Evolutionary conservation across 129 eudicot species (phyloP).

Genomic region (Lactuca saligna): DNA sequence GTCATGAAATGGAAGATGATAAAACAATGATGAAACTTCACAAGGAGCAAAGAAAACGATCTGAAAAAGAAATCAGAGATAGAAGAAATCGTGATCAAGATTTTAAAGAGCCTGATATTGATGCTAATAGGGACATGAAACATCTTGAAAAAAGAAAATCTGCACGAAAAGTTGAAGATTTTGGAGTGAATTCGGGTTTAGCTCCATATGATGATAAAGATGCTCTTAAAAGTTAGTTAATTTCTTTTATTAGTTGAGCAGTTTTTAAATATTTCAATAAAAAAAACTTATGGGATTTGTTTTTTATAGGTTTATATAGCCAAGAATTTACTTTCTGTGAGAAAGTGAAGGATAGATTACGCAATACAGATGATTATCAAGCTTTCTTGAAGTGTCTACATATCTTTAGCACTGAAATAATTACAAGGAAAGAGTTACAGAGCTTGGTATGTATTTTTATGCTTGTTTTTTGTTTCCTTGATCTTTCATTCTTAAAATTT

Average conservation of each 20-base stretch:
- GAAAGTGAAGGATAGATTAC: slow-evolving; percentile 87
- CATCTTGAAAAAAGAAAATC: slow-evolving; percentile 70
- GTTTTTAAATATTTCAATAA: neutral
- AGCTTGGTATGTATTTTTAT: slow-evolving; percentile 63
- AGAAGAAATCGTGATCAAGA: slow-evolving; percentile 69
- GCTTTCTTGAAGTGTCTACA: slow-evolving; percentile 97
- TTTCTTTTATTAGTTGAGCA: neutral
- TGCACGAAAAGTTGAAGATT: slow-evolving; percentile 75
- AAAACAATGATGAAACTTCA: slow-evolving; percentile 55
- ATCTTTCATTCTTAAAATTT: neutral
- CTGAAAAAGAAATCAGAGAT: slow-evolving; percentile 63
- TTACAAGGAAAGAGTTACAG: slow-evolving; percentile 82
- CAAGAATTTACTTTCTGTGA: slow-evolving; percentile 89
- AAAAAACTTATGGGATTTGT: slow-evolving; percentile 4
- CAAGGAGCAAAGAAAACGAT: slow-evolving; percentile 65
- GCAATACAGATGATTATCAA: slow-evolving; percentile 84
- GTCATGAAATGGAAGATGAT: slow-evolving; percentile 71
- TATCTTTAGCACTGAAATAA: slow-evolving; percentile 95
- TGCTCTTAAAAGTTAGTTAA: slow-evolving; percentile 71
- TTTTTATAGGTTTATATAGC: slow-evolving; percentile 64
- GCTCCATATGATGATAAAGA: slow-evolving; percentile 70
- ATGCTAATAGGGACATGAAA: slow-evolving; percentile 46
- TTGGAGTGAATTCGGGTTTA: slow-evolving; percentile 50
- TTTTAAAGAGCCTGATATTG: slow-evolving; percentile 64
- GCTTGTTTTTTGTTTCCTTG: slow-evolving; percentile 2